Conservation (phyloP, 805 yeast species). For the Candida orba region DNA sequence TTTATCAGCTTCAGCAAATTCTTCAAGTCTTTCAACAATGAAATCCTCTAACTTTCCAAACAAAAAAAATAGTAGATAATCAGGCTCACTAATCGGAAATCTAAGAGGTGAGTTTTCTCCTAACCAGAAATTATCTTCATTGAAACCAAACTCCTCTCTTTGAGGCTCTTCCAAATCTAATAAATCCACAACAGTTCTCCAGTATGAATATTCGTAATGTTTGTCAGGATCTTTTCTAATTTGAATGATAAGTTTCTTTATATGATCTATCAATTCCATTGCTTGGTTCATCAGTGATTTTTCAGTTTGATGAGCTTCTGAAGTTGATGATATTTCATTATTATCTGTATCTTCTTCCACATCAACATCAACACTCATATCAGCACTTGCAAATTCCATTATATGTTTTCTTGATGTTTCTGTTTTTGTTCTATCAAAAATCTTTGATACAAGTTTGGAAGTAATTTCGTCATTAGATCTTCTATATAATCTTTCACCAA, state of each 20-base stretch:
- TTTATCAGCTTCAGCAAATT: constrained; percentile 3
- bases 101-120: constrained; percentile 60
- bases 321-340: neutral
- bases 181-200: constrained; percentile 35
- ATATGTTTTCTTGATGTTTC: neutral
- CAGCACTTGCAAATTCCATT: neutral
- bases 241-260: constrained; percentile 12
- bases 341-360: neutral
- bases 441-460: constrained; percentile 1
- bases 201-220: constrained; percentile 43
- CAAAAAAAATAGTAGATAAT: constrained; percentile 42
- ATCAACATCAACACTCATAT: neutral
- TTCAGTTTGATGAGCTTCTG: neutral
- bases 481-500: constrained; percentile 53
- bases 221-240: constrained; percentile 21
- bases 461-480: constrained; percentile 17
- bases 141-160: constrained; percentile 11
- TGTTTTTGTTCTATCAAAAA: constrained; percentile 5
- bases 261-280: neutral
- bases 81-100: constrained; percentile 62
- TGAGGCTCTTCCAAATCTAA: constrained; percentile 23
- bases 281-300: neutral
- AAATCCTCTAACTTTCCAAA: constrained; percentile 20
- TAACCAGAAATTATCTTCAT: constrained; percentile 49
- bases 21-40: constrained; percentile 3